Evolutionary conservation across 2,329 filamentous ascomycete species (phyloP).

Genomic region (Fusarium domesticum): DNA sequence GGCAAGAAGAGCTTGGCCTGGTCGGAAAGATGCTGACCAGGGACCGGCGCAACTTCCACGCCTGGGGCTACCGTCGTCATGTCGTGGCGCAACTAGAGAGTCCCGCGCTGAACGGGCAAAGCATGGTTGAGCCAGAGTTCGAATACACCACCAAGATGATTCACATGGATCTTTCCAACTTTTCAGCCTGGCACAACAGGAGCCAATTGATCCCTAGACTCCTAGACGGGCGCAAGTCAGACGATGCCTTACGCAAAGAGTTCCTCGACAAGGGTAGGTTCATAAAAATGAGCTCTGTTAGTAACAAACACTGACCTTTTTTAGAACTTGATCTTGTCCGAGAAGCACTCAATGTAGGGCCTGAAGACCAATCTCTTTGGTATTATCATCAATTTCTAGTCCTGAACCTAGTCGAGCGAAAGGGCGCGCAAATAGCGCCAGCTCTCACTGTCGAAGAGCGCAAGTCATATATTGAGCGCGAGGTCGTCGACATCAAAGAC

Average conservation of each 20-base stretch:
- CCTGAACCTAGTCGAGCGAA: constrained; percentile 58
- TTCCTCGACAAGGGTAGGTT: constrained; percentile 70
- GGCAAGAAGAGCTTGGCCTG: constrained; percentile 79
- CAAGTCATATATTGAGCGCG: constrained; percentile 61
- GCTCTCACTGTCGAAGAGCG: constrained; percentile 61
- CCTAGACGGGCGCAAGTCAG: constrained; percentile 66
- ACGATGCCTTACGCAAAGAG: constrained; percentile 57
- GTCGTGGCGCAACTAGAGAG: constrained; percentile 76
- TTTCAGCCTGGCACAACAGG: constrained; percentile 93
- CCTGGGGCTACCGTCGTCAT: constrained; percentile 85
- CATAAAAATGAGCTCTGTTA: background rate
- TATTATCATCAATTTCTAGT: constrained; percentile 93
- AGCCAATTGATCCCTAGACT: constrained; percentile 78
- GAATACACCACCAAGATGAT: constrained; percentile 91
- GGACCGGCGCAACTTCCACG: constrained; percentile 92
- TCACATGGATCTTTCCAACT: constrained; percentile 80
- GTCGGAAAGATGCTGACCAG: constrained; percentile 83
- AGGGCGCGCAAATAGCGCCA: constrained; percentile 58
- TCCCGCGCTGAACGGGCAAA: constrained; percentile 47
- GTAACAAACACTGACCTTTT: constrained; percentile 3
- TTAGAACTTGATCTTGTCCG: constrained; percentile 72
- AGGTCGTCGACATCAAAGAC: constrained; percentile 72
- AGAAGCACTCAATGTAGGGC: constrained; percentile 79
- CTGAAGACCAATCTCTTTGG: constrained; percentile 94
- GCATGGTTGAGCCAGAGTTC: constrained; percentile 77